These are phyloP conservation scores for Mycena maculata DNA, from an alignment of 768 basidiomycete genomes.

Conservation along the genomic window DNA sequence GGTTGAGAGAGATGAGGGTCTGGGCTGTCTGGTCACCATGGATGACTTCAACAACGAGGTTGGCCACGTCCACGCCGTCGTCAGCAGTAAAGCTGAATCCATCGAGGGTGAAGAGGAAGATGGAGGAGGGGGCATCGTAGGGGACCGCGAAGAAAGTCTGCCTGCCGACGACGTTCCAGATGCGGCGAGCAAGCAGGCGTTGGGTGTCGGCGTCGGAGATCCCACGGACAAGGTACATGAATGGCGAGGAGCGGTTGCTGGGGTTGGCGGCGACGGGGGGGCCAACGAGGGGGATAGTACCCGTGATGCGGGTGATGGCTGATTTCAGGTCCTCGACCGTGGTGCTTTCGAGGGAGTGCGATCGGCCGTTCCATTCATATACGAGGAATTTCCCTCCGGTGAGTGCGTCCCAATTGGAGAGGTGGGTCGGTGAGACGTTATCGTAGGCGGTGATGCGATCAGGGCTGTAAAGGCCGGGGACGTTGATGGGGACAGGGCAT, in stretches of 20 bases:
- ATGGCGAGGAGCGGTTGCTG: not conserved
- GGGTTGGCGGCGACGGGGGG: not conserved
- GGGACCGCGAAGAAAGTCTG: not conserved
- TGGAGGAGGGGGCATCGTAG: not conserved
- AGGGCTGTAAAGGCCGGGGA: no score
- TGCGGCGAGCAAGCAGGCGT: not conserved
- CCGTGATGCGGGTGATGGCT: not conserved
- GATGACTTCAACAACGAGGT: not conserved
- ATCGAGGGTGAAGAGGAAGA: slow-evolving; percentile 5
- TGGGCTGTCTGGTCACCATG: not conserved
- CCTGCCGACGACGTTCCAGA: not conserved
- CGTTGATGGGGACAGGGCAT: no score
- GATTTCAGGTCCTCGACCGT: not conserved
- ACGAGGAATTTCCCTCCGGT: not conserved
- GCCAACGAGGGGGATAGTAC: not conserved
- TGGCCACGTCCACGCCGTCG: not conserved
- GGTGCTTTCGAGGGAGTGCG: not conserved
- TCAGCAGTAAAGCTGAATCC: not conserved
- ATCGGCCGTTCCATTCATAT: not conserved
- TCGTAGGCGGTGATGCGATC: not conserved
- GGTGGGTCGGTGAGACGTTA: not conserved
- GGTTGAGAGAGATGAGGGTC: not conserved
- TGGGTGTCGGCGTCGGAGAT: not conserved
- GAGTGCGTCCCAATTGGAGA: not conserved
- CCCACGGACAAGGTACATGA: not conserved